Base-by-base conservation (phyloP, 768 basidiomycete genomes). In the Pleurotus tuber-regium region DNA sequence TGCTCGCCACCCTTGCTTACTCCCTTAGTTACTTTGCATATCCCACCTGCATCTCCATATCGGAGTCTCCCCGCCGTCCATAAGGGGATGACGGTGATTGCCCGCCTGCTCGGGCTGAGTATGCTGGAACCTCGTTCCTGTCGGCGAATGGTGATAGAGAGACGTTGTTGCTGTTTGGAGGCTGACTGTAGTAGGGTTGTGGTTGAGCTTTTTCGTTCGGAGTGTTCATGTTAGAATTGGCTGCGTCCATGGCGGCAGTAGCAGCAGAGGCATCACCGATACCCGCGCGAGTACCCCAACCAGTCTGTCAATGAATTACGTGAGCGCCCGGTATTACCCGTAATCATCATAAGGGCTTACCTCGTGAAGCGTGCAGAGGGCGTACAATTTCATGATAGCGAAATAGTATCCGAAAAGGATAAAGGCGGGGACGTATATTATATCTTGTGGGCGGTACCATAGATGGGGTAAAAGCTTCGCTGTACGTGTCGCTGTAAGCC, bases 221-320 rank as follows among this genome's bases (percentile, higher is more conserved):
- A 33, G 52, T 51, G 23, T 66, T 66, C 49, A 66, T 66, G 50
- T 72, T 69, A n/a, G n/a, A n/a, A n/a, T n/a, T n/a, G n/a, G n/a
- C n/a, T n/a, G n/a, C n/a, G 55, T 81, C 84, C 50, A 76, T 71
- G 10, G 89, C 89, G 6, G 83, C 82, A 2, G 87, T 89, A 44
- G 89, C 89, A 30, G 84, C 82, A 0, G 83, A 73, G 1, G 84
- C 83, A 73, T 93, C 89, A 63, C 91, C 90, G 61, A 94, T 90
- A 71, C 93, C 92, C 4, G 93, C 83, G 66, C 92, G 87, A n/a
- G 92, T 97, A 36, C 93, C 93, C 93, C 92, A 96, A 35, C 87
- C 92, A 63, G 91, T 94, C 85, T 90, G 53, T 4, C 55, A 19
- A 44, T 54, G 21, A 24, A n/a, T 31, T 48, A 4, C 40, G 44